phyloP scores from a whole-genome alignment of 176 grass and related monocot genomes.

The Zoysia japonica region DNA sequence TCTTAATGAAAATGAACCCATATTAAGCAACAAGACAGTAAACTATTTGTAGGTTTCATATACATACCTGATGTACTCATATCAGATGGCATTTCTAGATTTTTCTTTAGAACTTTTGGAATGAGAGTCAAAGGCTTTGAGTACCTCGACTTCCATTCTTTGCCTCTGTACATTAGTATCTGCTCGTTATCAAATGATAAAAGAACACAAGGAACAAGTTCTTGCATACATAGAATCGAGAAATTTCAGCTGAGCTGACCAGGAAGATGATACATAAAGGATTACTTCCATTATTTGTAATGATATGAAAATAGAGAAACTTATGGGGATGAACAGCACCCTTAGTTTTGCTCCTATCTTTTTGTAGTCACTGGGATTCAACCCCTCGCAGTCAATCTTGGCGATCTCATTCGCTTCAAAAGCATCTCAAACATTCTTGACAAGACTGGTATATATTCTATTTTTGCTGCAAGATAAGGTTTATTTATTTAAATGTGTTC shows the following conservation, averaged over 20 bases:
- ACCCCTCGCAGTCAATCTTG: constrained; percentile 78
- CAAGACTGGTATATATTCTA: constrained; percentile 88
- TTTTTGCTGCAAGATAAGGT: constrained; percentile 65
- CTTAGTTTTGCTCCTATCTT: too few species aligned
- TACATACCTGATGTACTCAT: constrained; percentile 56
- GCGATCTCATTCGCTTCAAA: constrained; percentile 81
- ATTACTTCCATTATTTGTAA: constrained; percentile 23
- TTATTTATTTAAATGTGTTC: not conserved
- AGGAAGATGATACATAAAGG: not conserved
- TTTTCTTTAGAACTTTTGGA: constrained; percentile 42
- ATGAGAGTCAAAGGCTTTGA: constrained; percentile 41
- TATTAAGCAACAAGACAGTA: constrained; percentile 4
- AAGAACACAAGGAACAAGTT: constrained; percentile 70
- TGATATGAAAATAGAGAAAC: constrained; percentile 30
- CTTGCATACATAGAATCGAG: constrained; percentile 52
- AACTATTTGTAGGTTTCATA: not conserved
- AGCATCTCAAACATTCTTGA: constrained; percentile 78
- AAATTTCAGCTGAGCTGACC: constrained; percentile 15
- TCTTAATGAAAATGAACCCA: not conserved
- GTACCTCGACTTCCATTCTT: constrained; percentile 83
- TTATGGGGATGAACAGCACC: not conserved
- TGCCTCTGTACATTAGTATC: too few species aligned
- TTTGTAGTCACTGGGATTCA: constrained; percentile 70
- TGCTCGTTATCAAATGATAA: too few species aligned
- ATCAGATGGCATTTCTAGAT: constrained; percentile 37